Percentiles rank a stretch among this genome's conserved stretches.
phyloP scores from a whole-genome alignment of 768 basidiomycete genomes.

The Naganishia vaughanmartiniae region DNA sequence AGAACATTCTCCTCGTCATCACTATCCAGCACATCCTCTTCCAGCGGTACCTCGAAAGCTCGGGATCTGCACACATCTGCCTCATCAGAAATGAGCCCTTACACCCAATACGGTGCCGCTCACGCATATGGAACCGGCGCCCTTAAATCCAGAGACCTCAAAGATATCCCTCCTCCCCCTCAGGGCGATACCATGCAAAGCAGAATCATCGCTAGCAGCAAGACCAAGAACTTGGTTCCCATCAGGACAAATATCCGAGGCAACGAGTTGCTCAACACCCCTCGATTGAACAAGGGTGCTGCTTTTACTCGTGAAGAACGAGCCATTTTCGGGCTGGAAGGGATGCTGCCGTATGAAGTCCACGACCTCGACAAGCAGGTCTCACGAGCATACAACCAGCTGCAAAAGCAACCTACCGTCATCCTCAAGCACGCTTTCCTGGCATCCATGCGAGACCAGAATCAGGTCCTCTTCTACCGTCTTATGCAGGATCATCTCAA shows the following conservation, averaged over 20 bases:
- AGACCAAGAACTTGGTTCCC: slow-evolving; percentile 33
- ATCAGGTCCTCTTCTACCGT: slow-evolving; percentile 72
- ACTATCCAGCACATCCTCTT: background rate
- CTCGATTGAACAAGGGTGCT: slow-evolving; percentile 63
- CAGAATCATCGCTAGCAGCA: slow-evolving; percentile 31
- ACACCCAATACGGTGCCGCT: slow-evolving; percentile 18
- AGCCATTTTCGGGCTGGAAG: slow-evolving; percentile 61
- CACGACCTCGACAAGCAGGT: slow-evolving; percentile 48
- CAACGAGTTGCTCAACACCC: slow-evolving; percentile 63
- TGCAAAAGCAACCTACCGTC: slow-evolving; percentile 56
- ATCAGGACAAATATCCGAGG: slow-evolving; percentile 56
- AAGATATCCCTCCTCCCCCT: slow-evolving; percentile 19
- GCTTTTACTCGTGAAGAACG: slow-evolving; percentile 71
- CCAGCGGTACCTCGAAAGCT: slow-evolving; percentile 9
- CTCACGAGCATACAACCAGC: slow-evolving; percentile 60
- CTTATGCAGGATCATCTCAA: slow-evolving; percentile 64
- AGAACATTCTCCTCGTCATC: slow-evolving; percentile 3
- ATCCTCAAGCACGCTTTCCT: slow-evolving; percentile 71
- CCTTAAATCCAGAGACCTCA: slow-evolving; percentile 15
- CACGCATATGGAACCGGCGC: slow-evolving; percentile 23
- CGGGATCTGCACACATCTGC: slow-evolving; percentile 18
- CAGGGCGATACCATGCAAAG: slow-evolving; percentile 22
- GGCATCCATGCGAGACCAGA: slow-evolving; percentile 49
- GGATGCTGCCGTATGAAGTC: slow-evolving; percentile 54
- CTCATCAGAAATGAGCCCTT: slow-evolving; percentile 13